A percentile compares a stretch with the other conserved stretches of the same genome.
These are phyloP conservation scores for Marasmius fiardii DNA, from an alignment of 1,284 basidiomycete genomes.

Conservation along the genomic window DNA sequence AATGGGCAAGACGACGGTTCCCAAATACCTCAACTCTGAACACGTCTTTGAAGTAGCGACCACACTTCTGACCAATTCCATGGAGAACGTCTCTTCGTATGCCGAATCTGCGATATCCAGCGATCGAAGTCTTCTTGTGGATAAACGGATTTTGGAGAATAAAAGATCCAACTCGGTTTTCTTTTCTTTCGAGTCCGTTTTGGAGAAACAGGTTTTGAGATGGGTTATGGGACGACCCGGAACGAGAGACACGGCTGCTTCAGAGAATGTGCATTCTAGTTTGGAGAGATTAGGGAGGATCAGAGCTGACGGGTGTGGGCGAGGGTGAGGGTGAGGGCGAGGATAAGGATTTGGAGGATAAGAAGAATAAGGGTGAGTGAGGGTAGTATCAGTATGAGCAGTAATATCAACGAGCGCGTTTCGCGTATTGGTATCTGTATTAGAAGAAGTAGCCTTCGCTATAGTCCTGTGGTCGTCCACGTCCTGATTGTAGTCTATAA, in stretches of 20 bases:
- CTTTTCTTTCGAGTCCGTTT: slow-evolving; percentile 43
- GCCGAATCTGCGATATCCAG: slow-evolving; percentile 60
- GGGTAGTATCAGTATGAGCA: background rate
- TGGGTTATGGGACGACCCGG: slow-evolving; percentile 53
- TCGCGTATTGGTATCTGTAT: slow-evolving; percentile 13
- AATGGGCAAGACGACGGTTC: slow-evolving; percentile 56
- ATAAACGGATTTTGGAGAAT: slow-evolving; percentile 39
- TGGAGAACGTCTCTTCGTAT: slow-evolving; percentile 49
- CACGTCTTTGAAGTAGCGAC: slow-evolving; percentile 21
- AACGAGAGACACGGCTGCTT: slow-evolving; percentile 53
- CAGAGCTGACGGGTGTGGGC: background rate
- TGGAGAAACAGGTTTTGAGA: slow-evolving; percentile 68
- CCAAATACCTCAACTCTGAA: slow-evolving; percentile 50
- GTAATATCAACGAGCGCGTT: slow-evolving; percentile 5
- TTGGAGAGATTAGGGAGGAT: slow-evolving; percentile 43
- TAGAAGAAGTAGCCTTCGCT: slow-evolving; percentile 12
- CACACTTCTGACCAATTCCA: slow-evolving; percentile 45
- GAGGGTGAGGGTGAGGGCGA: background rate
- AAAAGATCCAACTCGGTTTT: slow-evolving; percentile 45
- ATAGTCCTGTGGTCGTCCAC: slow-evolving; percentile 9
- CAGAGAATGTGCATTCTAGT: slow-evolving; percentile 63
- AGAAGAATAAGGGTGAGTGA: background rate
- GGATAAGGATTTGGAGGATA: slow-evolving; percentile 5
- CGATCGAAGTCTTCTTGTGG: slow-evolving; percentile 40
- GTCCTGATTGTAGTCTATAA: slow-evolving; percentile 49